Conservation (phyloP, 2,329 filamentous ascomycete genomes). For the Botrytis pseudocinerea region DNA sequence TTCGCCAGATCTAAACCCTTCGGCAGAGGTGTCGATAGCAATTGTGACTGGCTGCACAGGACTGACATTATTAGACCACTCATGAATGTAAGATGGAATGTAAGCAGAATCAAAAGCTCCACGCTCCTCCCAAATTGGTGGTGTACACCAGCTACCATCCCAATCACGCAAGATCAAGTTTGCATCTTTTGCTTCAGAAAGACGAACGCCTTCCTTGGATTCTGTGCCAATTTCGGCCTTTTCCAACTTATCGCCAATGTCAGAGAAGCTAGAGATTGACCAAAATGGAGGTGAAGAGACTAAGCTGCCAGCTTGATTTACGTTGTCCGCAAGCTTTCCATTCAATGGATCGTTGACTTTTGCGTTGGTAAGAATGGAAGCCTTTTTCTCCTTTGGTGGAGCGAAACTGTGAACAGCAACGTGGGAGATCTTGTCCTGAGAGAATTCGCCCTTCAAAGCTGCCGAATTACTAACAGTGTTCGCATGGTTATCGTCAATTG, state of each 20-base stretch:
- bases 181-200: constrained; percentile 30
- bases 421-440: constrained; percentile 5
- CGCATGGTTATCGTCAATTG: not conserved
- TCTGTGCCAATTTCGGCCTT: constrained; percentile 7
- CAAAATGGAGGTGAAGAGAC: constrained; percentile 15
- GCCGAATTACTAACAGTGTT: not conserved
- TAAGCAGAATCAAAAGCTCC: constrained; percentile 31
- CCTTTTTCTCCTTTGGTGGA: constrained; percentile 1
- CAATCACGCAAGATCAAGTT: constrained; percentile 32
- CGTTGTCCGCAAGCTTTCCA: not conserved
- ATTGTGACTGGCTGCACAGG: constrained; percentile 17
- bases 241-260: constrained; percentile 27
- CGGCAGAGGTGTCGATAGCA: not conserved
- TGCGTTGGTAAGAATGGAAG: not conserved
- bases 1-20: constrained; percentile 29
- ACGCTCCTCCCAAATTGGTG: constrained; percentile 37
- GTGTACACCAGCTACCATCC: constrained; percentile 32
- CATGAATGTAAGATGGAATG: constrained; percentile 34
- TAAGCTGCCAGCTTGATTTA: constrained; percentile 6
- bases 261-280: constrained; percentile 18
- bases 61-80: constrained; percentile 32
- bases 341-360: not conserved
- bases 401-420: constrained; percentile 8
- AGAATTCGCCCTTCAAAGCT: not conserved
- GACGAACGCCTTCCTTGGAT: constrained; percentile 28